Evolutionary conservation across 2,329 filamentous ascomycete species (phyloP), one percentile per base, ranked within the genome.

Genomic region (Escovopsis weberi): DNA sequence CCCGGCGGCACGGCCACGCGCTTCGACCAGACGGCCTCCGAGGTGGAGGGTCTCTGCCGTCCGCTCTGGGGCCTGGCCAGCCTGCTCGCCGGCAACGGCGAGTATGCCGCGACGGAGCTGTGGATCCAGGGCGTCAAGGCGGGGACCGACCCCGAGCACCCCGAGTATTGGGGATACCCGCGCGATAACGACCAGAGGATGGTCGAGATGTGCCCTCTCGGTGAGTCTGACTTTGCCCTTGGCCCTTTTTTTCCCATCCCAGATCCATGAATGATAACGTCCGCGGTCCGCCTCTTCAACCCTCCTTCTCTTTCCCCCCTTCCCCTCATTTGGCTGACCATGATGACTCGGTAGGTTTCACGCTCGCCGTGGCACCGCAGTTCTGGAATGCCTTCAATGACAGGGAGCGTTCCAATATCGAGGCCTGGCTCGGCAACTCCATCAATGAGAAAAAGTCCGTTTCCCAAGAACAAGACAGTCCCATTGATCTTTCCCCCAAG

Each of bases 181-280:
- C 70, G 78, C 49, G 82, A 87, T 54, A 78, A 80, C 44, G 84
- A 88, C 19, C 43, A 45, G 33, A 30, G 43, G 4, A 45, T 88
- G 84, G 84, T 88, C 2, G 84, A 89, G 58, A 85, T 86, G 70
- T 87, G 82, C 55, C 82, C 83, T 1, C 69, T 88, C 45, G 84
- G 68, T 68, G 56, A 46, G 11, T 30, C 28, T 30, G 3, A 6
- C 7, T 30, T 8, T 4, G 28, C 28, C 11, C 7, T 30, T 30
- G 8, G 7, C 28, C 28, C 6, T 30, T 8, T 2, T 4, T 32
- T 12, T 32, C n/a, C n/a, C n/a, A 4, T n/a, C 26, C 1, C 15
- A 12, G 11, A 6, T 5, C 33, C 6, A 12, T 35, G 10, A n/a
- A n/a, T 23, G 18, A 15, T 23, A 23, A 23, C 5, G 23, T 23